phyloP scores from a whole-genome alignment of 371 early-diverging fungal genomes.

The Haplosporangium sp. region DNA sequence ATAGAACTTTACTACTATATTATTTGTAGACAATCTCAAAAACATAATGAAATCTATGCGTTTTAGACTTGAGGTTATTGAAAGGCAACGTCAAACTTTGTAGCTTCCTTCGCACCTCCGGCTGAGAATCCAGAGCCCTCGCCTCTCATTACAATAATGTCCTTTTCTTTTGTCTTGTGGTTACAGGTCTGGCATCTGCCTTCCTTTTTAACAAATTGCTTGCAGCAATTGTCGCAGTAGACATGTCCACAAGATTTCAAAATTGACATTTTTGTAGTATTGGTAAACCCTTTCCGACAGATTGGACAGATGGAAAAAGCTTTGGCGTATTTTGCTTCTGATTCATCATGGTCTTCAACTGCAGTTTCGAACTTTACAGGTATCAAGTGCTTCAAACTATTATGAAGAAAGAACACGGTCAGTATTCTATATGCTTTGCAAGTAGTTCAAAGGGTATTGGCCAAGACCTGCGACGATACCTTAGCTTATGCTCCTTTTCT shows the following conservation, averaged over 20 bases:
- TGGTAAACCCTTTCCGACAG: constrained; percentile 85
- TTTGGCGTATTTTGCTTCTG: constrained; percentile 55
- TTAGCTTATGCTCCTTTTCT: constrained; percentile 74
- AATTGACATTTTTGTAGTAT: constrained; percentile 66
- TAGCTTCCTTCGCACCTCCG: constrained; percentile 82
- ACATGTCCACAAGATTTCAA: constrained; percentile 90
- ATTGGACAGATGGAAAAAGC: constrained; percentile 78
- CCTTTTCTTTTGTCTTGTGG: constrained; percentile 72
- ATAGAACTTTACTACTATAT: neutral
- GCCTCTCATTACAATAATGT: constrained; percentile 78
- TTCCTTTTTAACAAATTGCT: constrained; percentile 80
- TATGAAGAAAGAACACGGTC: too few relatives aligned
- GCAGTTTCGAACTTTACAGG: constrained; percentile 74
- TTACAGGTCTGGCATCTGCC: constrained; percentile 89
- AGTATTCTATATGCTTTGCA: too few relatives aligned
- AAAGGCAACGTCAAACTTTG: constrained; percentile 83
- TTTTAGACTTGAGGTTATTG: constrained; percentile 59
- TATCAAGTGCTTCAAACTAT: constrained; percentile 81
- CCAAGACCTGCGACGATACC: constrained; percentile 52
- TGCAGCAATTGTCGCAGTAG: constrained; percentile 82
- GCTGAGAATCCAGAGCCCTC: constrained; percentile 92
- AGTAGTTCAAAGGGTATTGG: too few relatives aligned
- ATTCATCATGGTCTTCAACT: constrained; percentile 39
- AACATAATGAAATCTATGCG: neutral
- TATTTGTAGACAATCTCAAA: too few relatives aligned